Percentiles rank a stretch among this genome's conserved stretches.
These are phyloP conservation scores for Alternaria arbusti DNA, from an alignment of 2,329 filamentous ascomycete species.

Conservation along the genomic window DNA sequence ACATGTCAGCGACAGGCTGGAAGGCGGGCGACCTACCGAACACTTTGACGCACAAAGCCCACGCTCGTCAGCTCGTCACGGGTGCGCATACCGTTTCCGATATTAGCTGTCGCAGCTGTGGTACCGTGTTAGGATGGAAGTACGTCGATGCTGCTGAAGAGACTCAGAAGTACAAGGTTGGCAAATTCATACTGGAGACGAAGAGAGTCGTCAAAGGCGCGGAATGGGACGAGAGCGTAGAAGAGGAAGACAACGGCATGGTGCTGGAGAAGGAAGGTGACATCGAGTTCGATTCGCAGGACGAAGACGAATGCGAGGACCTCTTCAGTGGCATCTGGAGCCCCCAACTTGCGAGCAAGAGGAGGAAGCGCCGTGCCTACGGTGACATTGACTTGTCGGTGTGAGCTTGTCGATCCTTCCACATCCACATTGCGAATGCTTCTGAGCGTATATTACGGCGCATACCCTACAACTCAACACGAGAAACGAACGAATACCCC, in stretches of 20 bases:
- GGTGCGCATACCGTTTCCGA: slow-evolving; percentile 68
- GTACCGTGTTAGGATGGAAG: slow-evolving; percentile 67
- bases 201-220: slow-evolving; percentile 59
- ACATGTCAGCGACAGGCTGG: slow-evolving; percentile 13
- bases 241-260: slow-evolving; percentile 24
- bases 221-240: slow-evolving; percentile 58
- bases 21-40: slow-evolving; percentile 59
- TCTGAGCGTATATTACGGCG: background rate
- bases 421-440: background rate
- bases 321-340: slow-evolving; percentile 69
- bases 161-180: slow-evolving; percentile 67
- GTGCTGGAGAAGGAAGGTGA: slow-evolving; percentile 31
- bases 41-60: slow-evolving; percentile 62
- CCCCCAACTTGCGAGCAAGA: slow-evolving; percentile 58
- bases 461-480: background rate
- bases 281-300: slow-evolving; percentile 68
- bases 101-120: slow-evolving; percentile 64
- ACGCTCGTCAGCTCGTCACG: slow-evolving; percentile 66
- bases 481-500: background rate
- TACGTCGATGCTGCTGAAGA: slow-evolving; percentile 69
- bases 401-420: background rate
- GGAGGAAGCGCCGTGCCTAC: slow-evolving; percentile 22
- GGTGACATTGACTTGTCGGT: background rate
- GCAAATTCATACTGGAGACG: slow-evolving; percentile 71
- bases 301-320: slow-evolving; percentile 72